phyloP scores from a whole-genome alignment of 2,329 filamentous ascomycete genomes.

The Ascochyta koolunga region DNA sequence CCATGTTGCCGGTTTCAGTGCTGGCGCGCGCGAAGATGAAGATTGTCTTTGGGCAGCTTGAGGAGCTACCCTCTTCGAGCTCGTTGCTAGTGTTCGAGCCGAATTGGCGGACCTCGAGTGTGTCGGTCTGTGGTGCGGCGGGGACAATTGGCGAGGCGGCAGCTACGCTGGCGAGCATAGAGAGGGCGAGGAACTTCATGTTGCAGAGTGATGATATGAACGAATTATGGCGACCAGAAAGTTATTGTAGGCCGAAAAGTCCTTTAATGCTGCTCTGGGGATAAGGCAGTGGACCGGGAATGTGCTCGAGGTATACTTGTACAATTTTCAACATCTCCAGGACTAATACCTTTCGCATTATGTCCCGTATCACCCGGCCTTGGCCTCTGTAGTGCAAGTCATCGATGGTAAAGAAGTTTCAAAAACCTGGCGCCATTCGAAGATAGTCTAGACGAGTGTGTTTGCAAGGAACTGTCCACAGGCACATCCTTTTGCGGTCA shows the following conservation, averaged over 20 bases:
- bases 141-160: slow-evolving; percentile 19
- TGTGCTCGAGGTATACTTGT: neutral
- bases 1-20: slow-evolving; percentile 37
- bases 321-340: neutral
- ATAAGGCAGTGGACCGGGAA: too few relatives aligned
- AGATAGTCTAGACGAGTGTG: too few relatives aligned
- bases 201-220: neutral
- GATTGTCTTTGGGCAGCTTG: slow-evolving; percentile 32
- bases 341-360: neutral
- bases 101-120: slow-evolving; percentile 24
- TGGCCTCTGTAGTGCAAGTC: neutral
- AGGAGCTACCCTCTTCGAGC: slow-evolving; percentile 27
- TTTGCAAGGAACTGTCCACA: neutral
- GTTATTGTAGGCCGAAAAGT: neutral
- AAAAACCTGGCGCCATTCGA: neutral
- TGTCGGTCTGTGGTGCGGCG: neutral
- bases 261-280: neutral
- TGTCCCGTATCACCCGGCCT: neutral
- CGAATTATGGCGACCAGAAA: neutral
- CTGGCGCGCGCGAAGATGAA: slow-evolving; percentile 38
- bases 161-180: slow-evolving; percentile 20
- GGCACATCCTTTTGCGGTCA: neutral
- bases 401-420: neutral
- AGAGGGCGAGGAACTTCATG: slow-evolving; percentile 31
- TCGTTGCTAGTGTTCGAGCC: slow-evolving; percentile 21